phyloP scores from a whole-genome alignment of 805 yeast species.

The Brettanomyces naardenensis region DNA sequence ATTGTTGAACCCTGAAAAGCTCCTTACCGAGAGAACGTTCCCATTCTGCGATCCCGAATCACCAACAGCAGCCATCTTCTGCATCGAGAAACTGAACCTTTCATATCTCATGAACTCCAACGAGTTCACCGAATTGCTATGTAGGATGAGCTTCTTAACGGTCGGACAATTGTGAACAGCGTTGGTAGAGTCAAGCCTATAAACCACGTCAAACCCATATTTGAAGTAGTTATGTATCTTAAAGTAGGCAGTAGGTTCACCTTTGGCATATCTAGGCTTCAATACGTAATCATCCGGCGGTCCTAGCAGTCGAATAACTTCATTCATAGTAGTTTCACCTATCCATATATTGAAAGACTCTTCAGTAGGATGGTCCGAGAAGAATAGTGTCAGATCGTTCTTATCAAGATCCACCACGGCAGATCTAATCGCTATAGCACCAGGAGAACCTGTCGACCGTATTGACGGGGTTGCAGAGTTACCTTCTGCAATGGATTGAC shows the following conservation, averaged over 20 bases:
- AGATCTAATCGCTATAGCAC: neutral
- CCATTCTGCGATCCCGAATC: neutral
- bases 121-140: slow-evolving; percentile 45
- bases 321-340: slow-evolving; percentile 42
- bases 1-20: no score
- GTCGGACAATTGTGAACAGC: no score
- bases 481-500: neutral
- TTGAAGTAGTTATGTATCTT: slow-evolving; percentile 50
- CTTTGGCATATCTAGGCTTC: neutral
- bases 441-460: neutral
- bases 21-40: no score
- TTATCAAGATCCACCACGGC: neutral
- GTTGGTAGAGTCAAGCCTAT: slow-evolving; percentile 27
- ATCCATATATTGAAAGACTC: slow-evolving; percentile 16
- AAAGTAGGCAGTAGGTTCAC: neutral
- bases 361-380: neutral
- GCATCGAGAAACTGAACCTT: slow-evolving; percentile 29
- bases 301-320: slow-evolving; percentile 38
- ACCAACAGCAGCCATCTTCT: slow-evolving; percentile 1
- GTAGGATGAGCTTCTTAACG: slow-evolving; percentile 41
- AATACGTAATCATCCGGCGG: slow-evolving; percentile 42
- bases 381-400: neutral
- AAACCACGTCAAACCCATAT: slow-evolving; percentile 47
- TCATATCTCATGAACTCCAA: slow-evolving; percentile 48
- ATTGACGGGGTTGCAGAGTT: neutral